phyloP scores from a whole-genome alignment of 805 yeast genomes.

The Yamadazyma ubonensis region DNA sequence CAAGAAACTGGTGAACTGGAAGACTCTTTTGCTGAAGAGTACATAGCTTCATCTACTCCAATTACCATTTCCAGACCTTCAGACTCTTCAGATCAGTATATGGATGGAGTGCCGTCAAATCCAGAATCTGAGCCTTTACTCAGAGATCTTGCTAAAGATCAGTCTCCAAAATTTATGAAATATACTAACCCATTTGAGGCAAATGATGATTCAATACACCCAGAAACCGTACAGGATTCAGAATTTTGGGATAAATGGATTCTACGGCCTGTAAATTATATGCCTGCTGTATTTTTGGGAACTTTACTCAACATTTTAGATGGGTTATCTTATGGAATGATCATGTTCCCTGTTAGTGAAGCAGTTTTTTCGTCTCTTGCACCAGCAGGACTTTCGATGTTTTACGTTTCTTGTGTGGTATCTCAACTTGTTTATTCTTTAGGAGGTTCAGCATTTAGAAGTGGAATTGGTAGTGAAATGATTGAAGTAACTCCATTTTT shows the following conservation, averaged over 20 bases:
- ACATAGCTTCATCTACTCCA: slow-evolving; percentile 21
- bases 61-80: slow-evolving; percentile 18
- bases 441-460: slow-evolving; percentile 86
- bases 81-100: background rate
- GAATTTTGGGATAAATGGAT: slow-evolving; percentile 12
- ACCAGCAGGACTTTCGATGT: slow-evolving; percentile 90
- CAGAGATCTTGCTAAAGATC: background rate
- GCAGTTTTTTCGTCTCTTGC: slow-evolving; percentile 75
- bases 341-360: slow-evolving; percentile 88
- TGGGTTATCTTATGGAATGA: slow-evolving; percentile 96
- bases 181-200: slow-evolving; percentile 9
- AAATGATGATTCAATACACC: slow-evolving; percentile 2
- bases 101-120: background rate
- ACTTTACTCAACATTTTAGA: slow-evolving; percentile 82
- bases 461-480: slow-evolving; percentile 98
- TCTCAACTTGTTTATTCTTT: slow-evolving; percentile 85
- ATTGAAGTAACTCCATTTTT: slow-evolving; percentile 98
- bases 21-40: slow-evolving; percentile 7
- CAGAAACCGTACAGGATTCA: too few relatives aligned
- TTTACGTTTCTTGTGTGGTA: slow-evolving; percentile 86
- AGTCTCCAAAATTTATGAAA: too few relatives aligned
- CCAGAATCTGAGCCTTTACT: slow-evolving; percentile 1
- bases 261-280: slow-evolving; percentile 43
- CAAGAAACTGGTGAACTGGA: background rate
- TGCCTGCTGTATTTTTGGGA: slow-evolving; percentile 87